A percentile compares a stretch with the other conserved stretches of the same genome.
These are phyloP conservation scores for Trichocladium antarcticum DNA, from an alignment of 495 filamentous ascomycete genomes.

Conservation along the genomic window DNA sequence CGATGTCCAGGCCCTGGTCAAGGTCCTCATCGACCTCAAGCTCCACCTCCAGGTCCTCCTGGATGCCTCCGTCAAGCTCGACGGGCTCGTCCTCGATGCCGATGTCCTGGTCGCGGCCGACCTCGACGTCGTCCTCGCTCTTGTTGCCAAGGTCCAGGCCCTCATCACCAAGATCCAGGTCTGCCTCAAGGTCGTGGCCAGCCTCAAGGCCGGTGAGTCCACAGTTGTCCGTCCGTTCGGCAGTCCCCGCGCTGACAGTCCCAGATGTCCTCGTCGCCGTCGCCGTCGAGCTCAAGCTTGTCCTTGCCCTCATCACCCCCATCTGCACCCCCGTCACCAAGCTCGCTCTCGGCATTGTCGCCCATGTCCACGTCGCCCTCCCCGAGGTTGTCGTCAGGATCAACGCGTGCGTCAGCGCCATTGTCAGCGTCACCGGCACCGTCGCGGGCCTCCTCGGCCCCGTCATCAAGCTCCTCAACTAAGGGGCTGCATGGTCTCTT, in stretches of 20 bases:
- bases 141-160: constrained; percentile 3
- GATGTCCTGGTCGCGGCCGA: constrained; percentile 2
- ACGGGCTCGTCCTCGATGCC: constrained; percentile 3
- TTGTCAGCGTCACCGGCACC: neutral
- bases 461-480: neutral
- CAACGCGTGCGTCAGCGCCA: neutral
- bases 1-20: constrained; percentile 7
- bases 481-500: neutral
- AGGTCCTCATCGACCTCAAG: constrained; percentile 6
- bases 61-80: neutral
- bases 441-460: neutral
- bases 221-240: fast-evolving
- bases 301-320: neutral
- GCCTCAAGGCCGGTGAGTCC: constrained; percentile 3
- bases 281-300: neutral
- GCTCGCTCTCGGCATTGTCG: constrained; percentile 10
- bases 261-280: constrained; percentile 5
- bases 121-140: constrained; percentile 6
- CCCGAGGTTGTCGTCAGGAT: neutral
- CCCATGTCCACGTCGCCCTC: constrained; percentile 11
- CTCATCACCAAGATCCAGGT: constrained; percentile 5
- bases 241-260: neutral
- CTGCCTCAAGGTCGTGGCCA: neutral
- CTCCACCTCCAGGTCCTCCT: constrained; percentile 7
- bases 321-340: neutral